phyloP scores from a whole-genome alignment of 1,139 yeast genomes.

The Candida frijolesensis region DNA sequence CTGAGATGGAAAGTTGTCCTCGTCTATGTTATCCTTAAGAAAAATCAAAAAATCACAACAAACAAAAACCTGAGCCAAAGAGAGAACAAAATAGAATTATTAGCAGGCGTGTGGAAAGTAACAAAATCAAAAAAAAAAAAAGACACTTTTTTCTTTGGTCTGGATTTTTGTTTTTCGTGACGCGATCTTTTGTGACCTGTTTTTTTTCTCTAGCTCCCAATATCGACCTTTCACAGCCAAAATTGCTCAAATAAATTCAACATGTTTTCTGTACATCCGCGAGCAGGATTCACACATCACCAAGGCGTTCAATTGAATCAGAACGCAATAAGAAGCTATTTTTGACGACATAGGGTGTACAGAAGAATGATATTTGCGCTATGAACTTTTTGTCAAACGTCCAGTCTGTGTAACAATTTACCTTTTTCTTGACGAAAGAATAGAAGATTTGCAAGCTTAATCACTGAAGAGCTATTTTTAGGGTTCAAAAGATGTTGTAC shows the following conservation, averaged over 20 bases:
- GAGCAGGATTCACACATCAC: too few species aligned
- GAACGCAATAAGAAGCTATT: too few species aligned
- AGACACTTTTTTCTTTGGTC: too few species aligned
- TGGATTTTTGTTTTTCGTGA: background rate
- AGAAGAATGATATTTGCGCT: too few species aligned
- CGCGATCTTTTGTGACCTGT: background rate
- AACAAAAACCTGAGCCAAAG: background rate
- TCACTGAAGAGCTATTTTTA: background rate
- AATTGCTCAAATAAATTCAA: background rate
- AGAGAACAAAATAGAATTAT: background rate
- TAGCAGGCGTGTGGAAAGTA: background rate
- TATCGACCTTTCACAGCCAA: constrained; percentile 1
- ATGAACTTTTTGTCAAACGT: too few species aligned
- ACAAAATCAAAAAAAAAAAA: background rate
- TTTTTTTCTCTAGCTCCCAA: too few species aligned
- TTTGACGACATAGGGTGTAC: too few species aligned
- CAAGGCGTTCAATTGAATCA: too few species aligned
- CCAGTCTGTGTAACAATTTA: background rate
- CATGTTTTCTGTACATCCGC: too few species aligned
- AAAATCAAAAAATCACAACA: background rate
- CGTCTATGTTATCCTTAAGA: background rate
- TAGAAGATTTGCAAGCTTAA: background rate
- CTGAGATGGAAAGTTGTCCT: too few species aligned
- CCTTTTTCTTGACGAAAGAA: background rate
- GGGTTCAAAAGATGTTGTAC: background rate